These are phyloP conservation scores for Dichotomocladium elegans DNA, from an alignment of 371 early-diverging fungal species.

Conservation along the genomic window DNA sequence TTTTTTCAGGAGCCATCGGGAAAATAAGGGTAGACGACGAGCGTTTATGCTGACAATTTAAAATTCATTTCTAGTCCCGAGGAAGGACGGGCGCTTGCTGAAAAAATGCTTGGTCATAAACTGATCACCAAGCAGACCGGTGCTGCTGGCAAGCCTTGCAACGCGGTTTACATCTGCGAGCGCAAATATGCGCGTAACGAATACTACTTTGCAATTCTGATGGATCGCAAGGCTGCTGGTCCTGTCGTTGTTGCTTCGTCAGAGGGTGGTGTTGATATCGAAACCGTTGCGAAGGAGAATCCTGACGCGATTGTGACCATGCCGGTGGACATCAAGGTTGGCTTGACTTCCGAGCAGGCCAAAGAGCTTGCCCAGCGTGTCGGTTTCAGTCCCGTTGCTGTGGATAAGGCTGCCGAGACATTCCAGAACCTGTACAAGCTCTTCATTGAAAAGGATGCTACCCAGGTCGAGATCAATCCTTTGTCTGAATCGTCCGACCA, in stretches of 20 bases:
- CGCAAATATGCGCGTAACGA: slow-evolving; percentile 93
- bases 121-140: slow-evolving; percentile 98
- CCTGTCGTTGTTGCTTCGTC: slow-evolving; percentile 94
- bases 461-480: slow-evolving; percentile 98
- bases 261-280: slow-evolving; percentile 98
- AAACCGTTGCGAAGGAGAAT: slow-evolving; percentile 89
- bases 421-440: slow-evolving; percentile 91
- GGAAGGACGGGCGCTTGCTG: slow-evolving; percentile 85
- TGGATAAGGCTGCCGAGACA: slow-evolving; percentile 85
- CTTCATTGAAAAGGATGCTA: slow-evolving; percentile 95
- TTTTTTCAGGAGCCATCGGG: too few species aligned
- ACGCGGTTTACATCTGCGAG: slow-evolving; percentile 91
- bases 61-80: slow-evolving; percentile 61
- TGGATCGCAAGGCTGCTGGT: slow-evolving; percentile 93
- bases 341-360: slow-evolving; percentile 62
- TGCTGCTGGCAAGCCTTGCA: slow-evolving; percentile 91
- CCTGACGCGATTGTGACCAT: slow-evolving; percentile 90
- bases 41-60: neutral
- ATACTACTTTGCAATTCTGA: slow-evolving; percentile 97
- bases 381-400: slow-evolving; percentile 82
- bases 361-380: slow-evolving; percentile 72
- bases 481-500: slow-evolving; percentile 88
- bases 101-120: slow-evolving; percentile 95
- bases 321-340: slow-evolving; percentile 74
- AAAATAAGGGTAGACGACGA: too few species aligned